These are phyloP conservation scores for Petunia axillaris DNA, from an alignment of 257 asterid species.

Conservation along the genomic window DNA sequence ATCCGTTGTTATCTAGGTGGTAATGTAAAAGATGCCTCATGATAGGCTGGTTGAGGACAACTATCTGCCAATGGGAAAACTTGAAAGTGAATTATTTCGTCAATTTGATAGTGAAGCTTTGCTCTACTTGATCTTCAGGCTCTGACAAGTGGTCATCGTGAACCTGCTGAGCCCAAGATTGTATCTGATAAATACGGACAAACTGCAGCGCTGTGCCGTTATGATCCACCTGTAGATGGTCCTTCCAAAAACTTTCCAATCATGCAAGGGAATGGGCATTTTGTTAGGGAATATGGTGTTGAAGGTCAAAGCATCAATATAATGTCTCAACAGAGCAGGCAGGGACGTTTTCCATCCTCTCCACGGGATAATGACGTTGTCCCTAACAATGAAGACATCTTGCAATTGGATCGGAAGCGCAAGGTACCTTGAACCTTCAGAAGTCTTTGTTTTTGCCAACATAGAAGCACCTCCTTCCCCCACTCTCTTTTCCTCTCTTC, in stretches of 20 bases:
- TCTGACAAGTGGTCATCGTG: slow-evolving; percentile 38
- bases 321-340: slow-evolving; percentile 43
- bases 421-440: slow-evolving; percentile 55
- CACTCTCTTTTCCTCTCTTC: slow-evolving; percentile 23
- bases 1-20: background rate
- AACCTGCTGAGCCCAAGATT: slow-evolving; percentile 40
- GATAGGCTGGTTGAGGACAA: slow-evolving; percentile 6
- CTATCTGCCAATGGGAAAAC: slow-evolving; percentile 5
- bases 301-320: slow-evolving; percentile 56
- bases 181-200: slow-evolving; percentile 45
- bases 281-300: slow-evolving; percentile 58
- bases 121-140: slow-evolving; percentile 32
- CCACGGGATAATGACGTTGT: slow-evolving; percentile 33
- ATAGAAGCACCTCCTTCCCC: slow-evolving; percentile 19
- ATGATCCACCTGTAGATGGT: slow-evolving; percentile 40
- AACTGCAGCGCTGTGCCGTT: slow-evolving; percentile 38
- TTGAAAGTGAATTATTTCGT: slow-evolving; percentile 11
- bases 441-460: background rate
- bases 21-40: background rate
- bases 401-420: slow-evolving; percentile 48
- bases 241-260: slow-evolving; percentile 48
- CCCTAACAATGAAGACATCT: slow-evolving; percentile 39
- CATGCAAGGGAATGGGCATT: slow-evolving; percentile 64
- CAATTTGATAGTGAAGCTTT: slow-evolving; percentile 20
- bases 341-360: slow-evolving; percentile 40